Evolutionary conservation across 371 early-diverging fungal species (phyloP), one percentile per base, ranked within the genome.

Genomic region (Amoeboaphelidium protococcarum): DNA sequence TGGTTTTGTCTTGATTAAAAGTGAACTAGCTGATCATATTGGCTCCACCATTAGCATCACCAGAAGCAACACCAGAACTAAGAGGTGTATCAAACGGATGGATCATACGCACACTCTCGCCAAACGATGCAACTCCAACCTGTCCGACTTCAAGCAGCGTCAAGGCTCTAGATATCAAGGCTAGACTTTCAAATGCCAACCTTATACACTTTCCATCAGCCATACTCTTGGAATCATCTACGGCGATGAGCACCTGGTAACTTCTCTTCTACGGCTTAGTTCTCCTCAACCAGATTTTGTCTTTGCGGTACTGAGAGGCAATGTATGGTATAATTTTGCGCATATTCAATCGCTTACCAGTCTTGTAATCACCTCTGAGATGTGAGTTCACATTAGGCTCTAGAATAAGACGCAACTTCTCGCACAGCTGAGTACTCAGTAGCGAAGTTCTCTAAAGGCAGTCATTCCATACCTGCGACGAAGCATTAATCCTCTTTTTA

Each of bases 301-400:
- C 98, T 68, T 90, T 96, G 68, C 87, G 87, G 70, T 83, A 98
- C 58, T 92, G 83, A 55, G 82, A 80, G 21, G 98, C 98, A 60
- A 99, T 94, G 58, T 96, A 99, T 1, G 96, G 88, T 52, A 98
- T 89, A 47, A 99, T 83, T 69, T 85, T 94, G 59, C 91, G 87
- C 92, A 99, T 96, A 62, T 98, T 99, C 49, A 99, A 76, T 23
- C 98, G 85, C 63, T 98, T 98, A 49, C 99, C 99, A 26, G 86
- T 92, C 47, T 82, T 79, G 64, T 92, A 99, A 68, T 98, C 97
- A 41, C 99, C 99, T 59, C 80, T 83, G 51, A 98, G 77, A 59
- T 91, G 87, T 25, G 84, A 82, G 1, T 89, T 87, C 56, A 87
- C 71, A 23, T 98, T 98, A 0, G 94, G 91, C 53, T 92, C 95